Evolutionary conservation across 305 asterid genomes (phyloP), one percentile per base, ranked within the genome.

Genomic region (Euphrasia arctica): DNA sequence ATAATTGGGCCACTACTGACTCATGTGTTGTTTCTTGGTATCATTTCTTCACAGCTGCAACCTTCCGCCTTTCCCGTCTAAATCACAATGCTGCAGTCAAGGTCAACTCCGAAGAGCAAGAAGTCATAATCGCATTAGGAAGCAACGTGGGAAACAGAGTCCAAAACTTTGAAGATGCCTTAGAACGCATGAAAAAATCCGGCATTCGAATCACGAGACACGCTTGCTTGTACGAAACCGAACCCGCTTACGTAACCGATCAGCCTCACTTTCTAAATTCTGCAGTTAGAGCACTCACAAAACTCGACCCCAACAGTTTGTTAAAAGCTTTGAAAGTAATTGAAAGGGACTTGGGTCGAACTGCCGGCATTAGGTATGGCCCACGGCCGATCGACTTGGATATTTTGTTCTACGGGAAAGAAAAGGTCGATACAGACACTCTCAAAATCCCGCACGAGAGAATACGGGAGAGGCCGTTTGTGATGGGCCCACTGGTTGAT

Each of bases 391-490:
- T 93, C 45, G 99, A 90, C 70, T 78, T 93, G 58, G 99, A 93
- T 69, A 93, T 93, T 42, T 69, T 90, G 83, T 90, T 93, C 52
- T 90, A 90, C 1, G 99, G 99, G 31, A 80, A 77, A 43, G 81
- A 64, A 70, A 85, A 60, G 73, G 75, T 93, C 42, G 75, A 77
- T 57, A 85, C 95, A 1, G 95, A 90, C 31, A 73, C 62, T 54
- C 95, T 93, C 1, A 76, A 62, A 2, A 77, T 93, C 36, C 97
- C 99, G 41, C 99, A 90, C 41, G 95, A 86, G 70, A 82, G 95
- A 60, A 86, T 93, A 22, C 87, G 90, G 94, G 99, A 93, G 80
- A 79, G 99, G 63, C 92, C 99, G 12, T 93, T 93, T 77, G 99
- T 90, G 9, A 81, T 93, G 84, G 95, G 95, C 5, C 99, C 97